Base-by-base conservation (phyloP, 1,139 yeast species). In the Meyerozyma guilliermondii region DNA sequence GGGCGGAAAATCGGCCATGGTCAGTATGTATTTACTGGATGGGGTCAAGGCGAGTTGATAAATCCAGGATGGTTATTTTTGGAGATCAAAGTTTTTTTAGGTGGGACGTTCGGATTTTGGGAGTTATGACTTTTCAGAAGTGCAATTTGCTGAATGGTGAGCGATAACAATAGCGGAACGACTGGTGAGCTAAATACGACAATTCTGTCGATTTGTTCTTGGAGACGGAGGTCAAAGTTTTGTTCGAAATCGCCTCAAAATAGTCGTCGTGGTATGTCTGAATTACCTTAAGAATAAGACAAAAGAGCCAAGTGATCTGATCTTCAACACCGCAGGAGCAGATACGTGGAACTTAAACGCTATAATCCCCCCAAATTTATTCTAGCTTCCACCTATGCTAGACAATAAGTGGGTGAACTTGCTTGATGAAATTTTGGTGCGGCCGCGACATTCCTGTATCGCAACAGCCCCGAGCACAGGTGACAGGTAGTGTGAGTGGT, bases 361-460 rank as follows among this genome's bases (percentile, higher is more conserved):
- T 13, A 3, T 13, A 29, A 8, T 8, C 33, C 33, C 33, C 33
- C 16, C 10, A 29, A 14, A 29, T 9, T 20, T n/a, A 13, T 33
- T 33, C 36, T 33, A 33, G 36, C 36, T 33, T 33, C 23, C 36
- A 33, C 24, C 36, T 33, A 17, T 17, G 24, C 36, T 33, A 33
- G 24, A 33, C 24, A 11, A 11, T 10, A 17, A 11, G 23, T 33
- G 36, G 36, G 24, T 33, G 36, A 33, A n/a, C 24, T 33, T 20
- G 36, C 23, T 20, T 33, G 36, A 17, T 33, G 36, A 33, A 33
- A 17, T 33, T 33, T 33, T 33, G 24, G 36, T 33, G 36, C 8
- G 36, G 7, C 11, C 23, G 24, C 36, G 36, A 33, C 36, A 33
- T 33, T 33, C 36, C 24, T 33, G 36, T 11, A 14, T 10, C n/a